Conservation (phyloP, 768 basidiomycete genomes). For the Russula sp. region DNA sequence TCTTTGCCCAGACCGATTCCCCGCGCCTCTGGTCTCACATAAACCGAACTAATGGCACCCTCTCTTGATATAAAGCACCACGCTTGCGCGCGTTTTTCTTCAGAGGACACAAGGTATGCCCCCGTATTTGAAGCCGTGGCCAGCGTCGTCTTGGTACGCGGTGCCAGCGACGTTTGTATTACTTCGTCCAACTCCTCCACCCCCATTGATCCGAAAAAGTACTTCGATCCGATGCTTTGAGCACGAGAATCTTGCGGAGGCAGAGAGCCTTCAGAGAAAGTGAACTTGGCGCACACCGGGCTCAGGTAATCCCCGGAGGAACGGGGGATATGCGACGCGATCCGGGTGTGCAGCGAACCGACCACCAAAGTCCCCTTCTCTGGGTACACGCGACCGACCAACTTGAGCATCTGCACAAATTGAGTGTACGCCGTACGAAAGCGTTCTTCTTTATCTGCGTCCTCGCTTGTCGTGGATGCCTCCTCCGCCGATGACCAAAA, state of each 20-base stretch:
- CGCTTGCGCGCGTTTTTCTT: not conserved
- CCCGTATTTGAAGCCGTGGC: not conserved
- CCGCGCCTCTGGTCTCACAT: constrained; percentile 12
- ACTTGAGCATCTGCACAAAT: not conserved
- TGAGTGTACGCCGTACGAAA: not conserved
- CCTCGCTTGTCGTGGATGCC: not conserved
- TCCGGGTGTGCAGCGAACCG: not conserved
- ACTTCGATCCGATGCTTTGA: not conserved
- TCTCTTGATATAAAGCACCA: constrained; percentile 15
- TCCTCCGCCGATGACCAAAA: not conserved
- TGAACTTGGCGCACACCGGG: not conserved
- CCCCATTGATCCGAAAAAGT: not conserved
- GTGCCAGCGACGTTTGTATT: not conserved
- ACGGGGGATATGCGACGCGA: not conserved
- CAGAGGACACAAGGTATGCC: constrained; percentile 7
- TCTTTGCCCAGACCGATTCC: constrained; percentile 10
- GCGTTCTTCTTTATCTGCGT: not conserved
- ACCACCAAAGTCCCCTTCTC: not conserved
- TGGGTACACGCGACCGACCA: not conserved
- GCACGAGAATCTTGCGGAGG: not conserved
- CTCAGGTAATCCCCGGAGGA: not conserved
- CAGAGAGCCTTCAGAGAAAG: not conserved
- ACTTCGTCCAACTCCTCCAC: not conserved
- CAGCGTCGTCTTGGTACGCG: not conserved
- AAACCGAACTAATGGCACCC: constrained; percentile 13